Evolutionary conservation across 202 grass and related monocot genomes (phyloP).

Genomic region (Elaeis oleifera): DNA sequence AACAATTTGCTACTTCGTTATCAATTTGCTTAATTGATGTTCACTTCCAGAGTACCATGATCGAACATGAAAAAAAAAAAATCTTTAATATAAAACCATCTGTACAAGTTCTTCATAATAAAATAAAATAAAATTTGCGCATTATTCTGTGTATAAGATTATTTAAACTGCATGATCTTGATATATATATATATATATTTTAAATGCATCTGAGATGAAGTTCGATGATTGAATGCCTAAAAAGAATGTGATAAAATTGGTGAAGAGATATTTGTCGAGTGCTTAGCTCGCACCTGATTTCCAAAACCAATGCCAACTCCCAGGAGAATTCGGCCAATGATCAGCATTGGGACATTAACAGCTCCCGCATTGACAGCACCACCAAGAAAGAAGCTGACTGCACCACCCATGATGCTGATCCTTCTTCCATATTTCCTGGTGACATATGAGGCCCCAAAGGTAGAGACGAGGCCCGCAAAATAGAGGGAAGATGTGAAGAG

Average conservation of each 20-base stretch:
- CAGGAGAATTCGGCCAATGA: conserved; percentile 67
- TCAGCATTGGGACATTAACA: conserved; percentile 75
- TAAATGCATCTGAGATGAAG: neutral
- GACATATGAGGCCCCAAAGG: conserved; percentile 68
- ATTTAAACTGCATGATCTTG: no score
- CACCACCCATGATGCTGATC: conserved; percentile 70
- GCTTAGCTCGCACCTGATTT: conserved; percentile 47
- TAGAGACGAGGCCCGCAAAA: conserved; percentile 80
- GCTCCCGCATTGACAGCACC: conserved; percentile 67
- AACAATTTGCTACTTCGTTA: no score
- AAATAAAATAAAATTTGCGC: no score
- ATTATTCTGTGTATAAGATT: no score
- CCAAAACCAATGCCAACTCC: conserved; percentile 82
- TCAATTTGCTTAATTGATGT: no score
- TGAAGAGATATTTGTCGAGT: no score
- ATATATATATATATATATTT: no score
- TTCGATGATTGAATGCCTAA: neutral
- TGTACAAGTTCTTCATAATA: no score
- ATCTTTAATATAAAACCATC: no score
- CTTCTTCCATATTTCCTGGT: conserved; percentile 48
- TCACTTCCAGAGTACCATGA: no score
- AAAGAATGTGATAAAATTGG: neutral
- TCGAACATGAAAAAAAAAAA: no score
- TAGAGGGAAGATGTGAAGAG: conserved; percentile 98
- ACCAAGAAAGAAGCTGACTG: conserved; percentile 76